Base-by-base conservation (phyloP, 805 yeast genomes). In the Yamadazyma endophytica region DNA sequence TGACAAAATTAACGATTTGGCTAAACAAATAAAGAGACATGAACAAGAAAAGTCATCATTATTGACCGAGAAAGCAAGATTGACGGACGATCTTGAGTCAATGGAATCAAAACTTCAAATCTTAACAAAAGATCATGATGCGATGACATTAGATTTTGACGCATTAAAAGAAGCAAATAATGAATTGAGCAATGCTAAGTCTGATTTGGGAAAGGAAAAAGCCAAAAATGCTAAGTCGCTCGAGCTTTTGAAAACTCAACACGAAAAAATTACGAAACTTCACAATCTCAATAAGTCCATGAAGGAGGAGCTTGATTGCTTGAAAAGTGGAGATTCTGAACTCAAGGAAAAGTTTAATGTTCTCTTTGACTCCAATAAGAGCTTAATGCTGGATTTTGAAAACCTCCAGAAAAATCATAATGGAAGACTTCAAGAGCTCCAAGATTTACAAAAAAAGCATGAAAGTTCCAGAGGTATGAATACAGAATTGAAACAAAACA, bases 221-320 rank as follows among this genome's bases (percentile, higher is more conserved):
- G 13, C 31, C 2, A 36, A 35, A 18, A 42, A 41, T 22, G 29
- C 24, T 12, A 41, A 38, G 18, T 36, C 46, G 3, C 26, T 41
- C 24, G 38, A 32, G 2, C 23, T 38, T 17, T 32, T 41, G 16
- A 37, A 37, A 18, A 24, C 36, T 14, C 40, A 35, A 26, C 37
- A 66, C 24, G 21, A 48, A 45, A 6, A 63, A 68, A 49, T 18
- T 27, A 55, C 21, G 52, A 47, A 27, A 44, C 47, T 1, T 35
- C 67, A 1, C 52, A 52, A 13, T 9, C 37, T 13, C 66, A 61
- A 50, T 32, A 46, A 43, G 16, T 40, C 39, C 11, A 31, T 37
- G 9, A 31, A 37, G 15, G 20, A 26, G 2, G 33, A 29, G n/a
- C 14, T 43, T 16, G 27, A 30, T 18, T 31, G 24, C 7, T 20